These are phyloP conservation scores for Cercospora berteroae DNA, from an alignment of 2,329 filamentous ascomycete genomes.

Conservation along the genomic window DNA sequence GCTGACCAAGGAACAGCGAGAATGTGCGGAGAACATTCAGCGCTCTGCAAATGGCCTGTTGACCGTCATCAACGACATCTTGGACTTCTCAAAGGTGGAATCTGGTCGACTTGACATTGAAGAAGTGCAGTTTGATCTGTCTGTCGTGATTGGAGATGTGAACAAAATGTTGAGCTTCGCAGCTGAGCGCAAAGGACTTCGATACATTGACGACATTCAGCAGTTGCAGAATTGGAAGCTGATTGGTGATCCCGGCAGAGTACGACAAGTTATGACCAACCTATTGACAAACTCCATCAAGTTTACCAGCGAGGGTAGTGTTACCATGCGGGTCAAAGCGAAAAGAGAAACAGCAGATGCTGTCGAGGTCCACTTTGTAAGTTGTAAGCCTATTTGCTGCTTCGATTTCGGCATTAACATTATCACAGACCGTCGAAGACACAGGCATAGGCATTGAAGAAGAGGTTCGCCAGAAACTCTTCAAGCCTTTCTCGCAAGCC, in stretches of 20 bases:
- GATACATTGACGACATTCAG: conserved; percentile 64
- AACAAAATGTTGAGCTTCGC: conserved; percentile 86
- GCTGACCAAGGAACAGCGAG: conserved; percentile 67
- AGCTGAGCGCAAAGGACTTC: conserved; percentile 74
- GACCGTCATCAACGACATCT: conserved; percentile 86
- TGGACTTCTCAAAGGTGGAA: conserved; percentile 83
- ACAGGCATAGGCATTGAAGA: conserved; percentile 81
- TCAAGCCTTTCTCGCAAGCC: conserved; percentile 78
- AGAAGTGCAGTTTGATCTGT: conserved; percentile 75
- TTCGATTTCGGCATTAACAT: not conserved
- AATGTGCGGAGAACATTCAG: conserved; percentile 75
- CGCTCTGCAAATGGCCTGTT: conserved; percentile 76
- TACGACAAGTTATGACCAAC: conserved; percentile 81
- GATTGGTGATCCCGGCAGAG: conserved; percentile 78
- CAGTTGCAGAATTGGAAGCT: conserved; percentile 69
- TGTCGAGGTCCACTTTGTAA: conserved; percentile 63
- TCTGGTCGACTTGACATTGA: conserved; percentile 74
- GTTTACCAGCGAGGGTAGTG: conserved; percentile 67
- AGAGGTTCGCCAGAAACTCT: conserved; percentile 68
- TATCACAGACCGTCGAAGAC: conserved; percentile 60
- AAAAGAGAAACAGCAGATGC: conserved; percentile 63
- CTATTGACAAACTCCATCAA: conserved; percentile 75
- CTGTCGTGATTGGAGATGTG: conserved; percentile 72
- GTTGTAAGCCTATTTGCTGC: not conserved
- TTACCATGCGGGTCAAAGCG: conserved; percentile 64